Evolutionary conservation across 768 basidiomycete species (phyloP), one percentile per base, ranked within the genome.

Genomic region (Boletus patriciae): DNA sequence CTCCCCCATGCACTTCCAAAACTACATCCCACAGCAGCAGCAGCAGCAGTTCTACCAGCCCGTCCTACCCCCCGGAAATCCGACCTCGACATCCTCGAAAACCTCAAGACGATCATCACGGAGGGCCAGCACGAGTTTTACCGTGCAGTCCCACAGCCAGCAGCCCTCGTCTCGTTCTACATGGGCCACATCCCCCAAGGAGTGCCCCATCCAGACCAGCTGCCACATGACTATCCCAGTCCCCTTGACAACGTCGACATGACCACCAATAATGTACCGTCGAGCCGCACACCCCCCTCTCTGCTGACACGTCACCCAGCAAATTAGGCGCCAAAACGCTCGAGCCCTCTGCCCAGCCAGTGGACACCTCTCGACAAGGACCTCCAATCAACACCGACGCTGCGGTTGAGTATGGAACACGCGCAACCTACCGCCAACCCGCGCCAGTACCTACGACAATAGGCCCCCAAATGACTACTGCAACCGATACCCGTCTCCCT

Each of bases 101-200:
- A 83, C 54, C 83, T 92, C 70, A 91, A 92, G 70, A 75, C 83
- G 23, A 74, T 81, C 53, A 91, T 92, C 71, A 86, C 84, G 66
- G 78, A 76, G 34, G 83, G 82, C 48, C 88, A 92, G 66, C 89
- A 92, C 70, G 83, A 87, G 53, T 76, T 84, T 62, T 92, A 83
- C 69, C 80, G 82, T 23, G 82, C 88, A 31, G 67, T 81, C 45
- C 88, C 90, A 25, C 80, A 84, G 57, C 90, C 88, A 29, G 77
- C 77, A 16, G 80, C 78, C 47, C 82, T 92, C 38, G 85, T 83
- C 36, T 78, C 75, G 46, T 72, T 88, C 54, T 91, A 88, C 72
- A 72, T 82, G 55, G 89, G 89, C 36, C 72, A 78, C n/a, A 71
- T 73, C 51, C 43, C 52, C 10, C 59, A 70, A 8, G 50, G 62